Evolutionary conservation across 345 rosid genomes (phyloP).

Genomic region (Dipteronia dyeriana): DNA sequence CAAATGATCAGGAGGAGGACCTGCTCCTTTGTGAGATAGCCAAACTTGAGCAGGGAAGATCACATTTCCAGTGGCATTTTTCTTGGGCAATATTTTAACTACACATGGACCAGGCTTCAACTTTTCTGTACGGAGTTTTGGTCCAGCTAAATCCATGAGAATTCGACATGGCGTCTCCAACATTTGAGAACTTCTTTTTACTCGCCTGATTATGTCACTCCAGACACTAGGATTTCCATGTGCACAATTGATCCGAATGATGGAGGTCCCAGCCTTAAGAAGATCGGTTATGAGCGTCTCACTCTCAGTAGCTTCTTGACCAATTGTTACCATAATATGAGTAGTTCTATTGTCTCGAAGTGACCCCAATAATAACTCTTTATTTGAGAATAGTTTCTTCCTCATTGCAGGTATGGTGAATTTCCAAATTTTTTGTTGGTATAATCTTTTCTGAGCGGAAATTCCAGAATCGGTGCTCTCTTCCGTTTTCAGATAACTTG

Average conservation of each 20-base stretch:
- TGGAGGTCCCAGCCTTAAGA: conserved; percentile 53
- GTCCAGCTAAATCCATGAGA: conserved; percentile 82
- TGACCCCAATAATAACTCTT: conserved; percentile 54
- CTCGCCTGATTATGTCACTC: conserved; percentile 64
- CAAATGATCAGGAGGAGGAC: conserved; percentile 56
- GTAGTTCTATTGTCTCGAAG: conserved; percentile 40
- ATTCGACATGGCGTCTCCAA: conserved; percentile 63
- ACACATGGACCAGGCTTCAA: conserved; percentile 63
- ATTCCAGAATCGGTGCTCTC: conserved; percentile 14
- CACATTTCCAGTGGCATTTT: conserved; percentile 56
- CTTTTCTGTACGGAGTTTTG: conserved; percentile 64
- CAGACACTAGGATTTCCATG: conserved; percentile 61
- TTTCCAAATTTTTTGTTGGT: conserved; percentile 26
- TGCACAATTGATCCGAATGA: conserved; percentile 70
- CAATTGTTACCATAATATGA: conserved; percentile 69
- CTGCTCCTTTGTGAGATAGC: conserved; percentile 50
- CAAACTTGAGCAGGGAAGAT: conserved; percentile 57
- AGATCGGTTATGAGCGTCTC: conserved; percentile 52
- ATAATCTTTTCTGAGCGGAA: conserved; percentile 20
- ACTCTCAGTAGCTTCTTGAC: conserved; percentile 54
- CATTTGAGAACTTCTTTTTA: conserved; percentile 52
- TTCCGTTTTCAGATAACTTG: conserved; percentile 21
- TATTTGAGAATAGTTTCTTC: conserved; percentile 37
- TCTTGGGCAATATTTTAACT: conserved; percentile 57
- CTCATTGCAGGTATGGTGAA: conserved; percentile 28